Evolutionary conservation across 768 basidiomycete genomes (phyloP).

Genomic region (Trametes gibbosa): DNA sequence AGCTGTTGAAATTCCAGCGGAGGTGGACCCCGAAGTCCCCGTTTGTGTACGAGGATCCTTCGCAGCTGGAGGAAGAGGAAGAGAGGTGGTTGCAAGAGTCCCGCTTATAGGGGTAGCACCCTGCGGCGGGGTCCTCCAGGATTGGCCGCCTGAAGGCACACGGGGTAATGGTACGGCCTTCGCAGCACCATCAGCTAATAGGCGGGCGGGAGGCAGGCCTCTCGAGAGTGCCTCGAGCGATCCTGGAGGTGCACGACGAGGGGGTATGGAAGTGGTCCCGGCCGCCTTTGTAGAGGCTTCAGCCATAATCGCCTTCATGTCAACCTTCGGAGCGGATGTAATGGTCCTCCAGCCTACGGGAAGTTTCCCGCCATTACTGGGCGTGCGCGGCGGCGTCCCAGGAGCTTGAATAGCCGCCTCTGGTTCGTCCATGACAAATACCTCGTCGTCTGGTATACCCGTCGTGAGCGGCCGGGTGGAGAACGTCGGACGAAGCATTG

Average conservation of each 20-base stretch:
- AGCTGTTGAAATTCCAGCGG: neutral
- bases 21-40: neutral
- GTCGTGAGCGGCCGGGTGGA: constrained; percentile 16
- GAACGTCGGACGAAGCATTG: constrained; percentile 25
- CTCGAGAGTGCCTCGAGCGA: neutral
- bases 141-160: neutral
- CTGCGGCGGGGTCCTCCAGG: constrained; percentile 18
- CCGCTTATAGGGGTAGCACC: neutral
- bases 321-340: constrained; percentile 57
- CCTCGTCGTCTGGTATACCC: constrained; percentile 49
- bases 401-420: constrained; percentile 37
- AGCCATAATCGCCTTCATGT: constrained; percentile 85
- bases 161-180: neutral
- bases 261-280: neutral
- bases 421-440: constrained; percentile 83
- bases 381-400: constrained; percentile 6
- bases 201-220: constrained; percentile 3
- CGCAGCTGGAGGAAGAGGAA: neutral
- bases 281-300: constrained; percentile 51
- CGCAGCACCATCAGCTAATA: neutral
- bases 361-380: constrained; percentile 13
- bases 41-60: neutral
- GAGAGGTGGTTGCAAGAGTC: neutral
- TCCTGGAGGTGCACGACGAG: neutral
- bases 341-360: constrained; percentile 33